A percentile compares a stretch with the other conserved stretches of the same genome.
Conservation (phyloP, 441 rosid species). For the Adansonia gregorii region DNA sequence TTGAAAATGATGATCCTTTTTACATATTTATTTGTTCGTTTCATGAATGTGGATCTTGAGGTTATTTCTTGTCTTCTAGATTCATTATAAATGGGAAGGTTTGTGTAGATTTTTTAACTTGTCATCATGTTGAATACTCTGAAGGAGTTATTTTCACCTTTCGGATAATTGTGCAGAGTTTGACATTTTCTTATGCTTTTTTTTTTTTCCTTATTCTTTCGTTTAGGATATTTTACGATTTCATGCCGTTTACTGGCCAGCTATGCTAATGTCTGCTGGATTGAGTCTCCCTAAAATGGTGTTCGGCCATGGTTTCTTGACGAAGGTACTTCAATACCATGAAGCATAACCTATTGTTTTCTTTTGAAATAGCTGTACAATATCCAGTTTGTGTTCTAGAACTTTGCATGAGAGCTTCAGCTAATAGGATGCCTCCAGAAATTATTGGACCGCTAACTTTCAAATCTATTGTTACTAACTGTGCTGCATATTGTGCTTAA, state of each 20-base stretch:
- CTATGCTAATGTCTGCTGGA: constrained; percentile 97
- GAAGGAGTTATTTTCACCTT: background rate
- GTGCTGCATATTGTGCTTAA: background rate
- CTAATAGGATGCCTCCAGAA: background rate
- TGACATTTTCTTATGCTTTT: background rate
- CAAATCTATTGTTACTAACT: background rate
- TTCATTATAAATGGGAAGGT: background rate
- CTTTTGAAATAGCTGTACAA: background rate
- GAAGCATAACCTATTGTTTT: constrained; percentile 3
- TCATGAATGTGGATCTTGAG: background rate
- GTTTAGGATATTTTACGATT: constrained; percentile 94
- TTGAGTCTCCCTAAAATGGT: constrained; percentile 78
- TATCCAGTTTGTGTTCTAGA: background rate
- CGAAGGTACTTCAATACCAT: constrained; percentile 58
- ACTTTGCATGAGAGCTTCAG: background rate
- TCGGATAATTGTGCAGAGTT: background rate
- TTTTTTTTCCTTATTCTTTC: constrained; percentile 2
- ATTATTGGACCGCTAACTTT: background rate
- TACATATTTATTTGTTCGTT: background rate
- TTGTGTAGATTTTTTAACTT: background rate
- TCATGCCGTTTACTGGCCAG: constrained; percentile 99
- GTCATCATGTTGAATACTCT: background rate
- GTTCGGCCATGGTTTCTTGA: constrained; percentile 95
- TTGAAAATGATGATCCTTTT: background rate
- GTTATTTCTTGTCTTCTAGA: background rate